These are phyloP conservation scores for Jamesozyma spencerorum DNA, from an alignment of 805 yeast species.

Conservation along the genomic window DNA sequence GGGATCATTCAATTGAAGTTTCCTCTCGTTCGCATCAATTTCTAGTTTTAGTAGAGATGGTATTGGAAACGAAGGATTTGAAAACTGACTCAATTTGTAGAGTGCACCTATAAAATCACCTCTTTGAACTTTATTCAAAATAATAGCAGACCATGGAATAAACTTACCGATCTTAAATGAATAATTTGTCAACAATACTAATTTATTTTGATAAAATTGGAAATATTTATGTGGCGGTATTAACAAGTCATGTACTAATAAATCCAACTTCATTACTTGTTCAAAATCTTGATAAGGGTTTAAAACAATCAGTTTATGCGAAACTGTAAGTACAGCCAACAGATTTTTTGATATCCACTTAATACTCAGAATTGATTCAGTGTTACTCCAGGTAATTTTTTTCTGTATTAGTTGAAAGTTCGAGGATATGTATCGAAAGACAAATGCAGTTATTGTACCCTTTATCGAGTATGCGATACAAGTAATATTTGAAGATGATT, in stretches of 20 bases:
- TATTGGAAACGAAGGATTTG: constrained; percentile 12
- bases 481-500: constrained; percentile 2
- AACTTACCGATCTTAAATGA: constrained; percentile 22
- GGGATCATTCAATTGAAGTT: constrained; percentile 22
- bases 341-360: constrained; percentile 20
- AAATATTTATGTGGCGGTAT: constrained; percentile 22
- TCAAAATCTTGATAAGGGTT: constrained; percentile 8
- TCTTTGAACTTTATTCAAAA: constrained; percentile 21
- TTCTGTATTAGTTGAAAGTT: constrained; percentile 3
- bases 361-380: constrained; percentile 16
- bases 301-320: constrained; percentile 21
- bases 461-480: constrained; percentile 17
- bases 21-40: constrained; percentile 8
- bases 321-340: constrained; percentile 19
- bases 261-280: constrained; percentile 15
- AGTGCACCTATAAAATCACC: constrained; percentile 26
- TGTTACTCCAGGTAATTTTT: neutral
- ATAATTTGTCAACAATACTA: constrained; percentile 20
- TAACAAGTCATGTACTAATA: constrained; percentile 19
- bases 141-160: constrained; percentile 27
- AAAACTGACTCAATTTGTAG: constrained; percentile 14
- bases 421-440: neutral
- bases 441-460: constrained; percentile 7
- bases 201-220: constrained; percentile 12
- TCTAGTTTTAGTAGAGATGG: constrained; percentile 14